These are phyloP conservation scores for Zhuliangozyma blackwelliae DNA, from an alignment of 1,139 yeast genomes.

Conservation along the genomic window DNA sequence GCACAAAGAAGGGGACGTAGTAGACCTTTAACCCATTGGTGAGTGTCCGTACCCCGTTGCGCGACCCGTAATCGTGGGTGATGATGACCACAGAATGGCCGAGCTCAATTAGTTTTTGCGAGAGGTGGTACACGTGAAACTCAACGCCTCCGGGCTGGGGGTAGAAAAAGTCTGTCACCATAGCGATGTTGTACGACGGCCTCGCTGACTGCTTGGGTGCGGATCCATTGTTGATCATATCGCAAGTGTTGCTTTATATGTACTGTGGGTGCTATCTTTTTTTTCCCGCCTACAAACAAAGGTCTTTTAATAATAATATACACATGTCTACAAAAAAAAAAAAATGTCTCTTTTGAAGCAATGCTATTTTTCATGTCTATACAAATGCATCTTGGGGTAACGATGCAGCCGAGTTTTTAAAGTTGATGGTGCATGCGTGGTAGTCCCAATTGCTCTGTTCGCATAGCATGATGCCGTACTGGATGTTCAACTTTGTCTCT, in stretches of 20 bases:
- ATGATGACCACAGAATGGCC: constrained; percentile 92
- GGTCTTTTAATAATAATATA: too few relatives aligned
- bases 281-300: too few relatives aligned
- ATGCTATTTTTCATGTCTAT: not conserved
- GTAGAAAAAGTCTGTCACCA: constrained; percentile 96
- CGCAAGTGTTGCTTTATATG: too few relatives aligned
- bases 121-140: constrained; percentile 80
- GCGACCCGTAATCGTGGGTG: constrained; percentile 81
- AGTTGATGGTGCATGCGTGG: constrained; percentile 64
- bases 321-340: too few relatives aligned
- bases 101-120: constrained; percentile 70
- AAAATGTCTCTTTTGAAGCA: too few relatives aligned
- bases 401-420: constrained; percentile 54
- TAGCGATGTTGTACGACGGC: constrained; percentile 44
- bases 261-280: too few relatives aligned
- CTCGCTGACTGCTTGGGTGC: too few relatives aligned
- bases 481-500: constrained; percentile 73
- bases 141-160: constrained; percentile 99
- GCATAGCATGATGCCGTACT: constrained; percentile 78
- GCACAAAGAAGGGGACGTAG: constrained; percentile 76
- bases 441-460: constrained; percentile 89
- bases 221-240: too few relatives aligned
- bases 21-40: constrained; percentile 93
- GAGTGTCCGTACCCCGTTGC: constrained; percentile 76
- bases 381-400: constrained; percentile 42